Conservation (phyloP, 768 basidiomycete genomes). For the Daedalea quercina region DNA sequence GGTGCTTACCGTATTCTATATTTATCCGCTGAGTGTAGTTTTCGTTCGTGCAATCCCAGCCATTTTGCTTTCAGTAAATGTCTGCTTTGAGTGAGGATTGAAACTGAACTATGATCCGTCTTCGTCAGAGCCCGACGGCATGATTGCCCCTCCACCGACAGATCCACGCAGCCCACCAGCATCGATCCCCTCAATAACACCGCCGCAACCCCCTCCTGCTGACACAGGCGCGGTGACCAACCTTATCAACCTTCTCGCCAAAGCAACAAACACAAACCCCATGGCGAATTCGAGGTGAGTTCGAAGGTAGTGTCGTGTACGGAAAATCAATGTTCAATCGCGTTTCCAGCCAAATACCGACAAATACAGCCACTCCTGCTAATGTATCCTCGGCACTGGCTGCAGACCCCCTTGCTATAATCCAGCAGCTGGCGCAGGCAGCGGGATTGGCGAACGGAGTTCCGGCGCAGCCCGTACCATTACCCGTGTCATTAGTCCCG, state of each 20-base stretch:
- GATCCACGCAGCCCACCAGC: conserved; percentile 14
- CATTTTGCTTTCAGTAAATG: conserved; percentile 33
- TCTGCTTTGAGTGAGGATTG: conserved; percentile 47
- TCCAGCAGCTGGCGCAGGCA: conserved; percentile 72
- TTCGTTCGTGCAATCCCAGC: conserved; percentile 61
- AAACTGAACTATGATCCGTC: conserved; percentile 66
- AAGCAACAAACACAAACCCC: conserved; percentile 46
- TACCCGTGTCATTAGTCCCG: conserved; percentile 25
- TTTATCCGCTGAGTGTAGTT: conserved; percentile 79
- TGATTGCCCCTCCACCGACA: conserved; percentile 14
- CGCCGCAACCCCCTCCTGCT: conserved; percentile 17
- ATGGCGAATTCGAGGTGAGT: conserved; percentile 34
- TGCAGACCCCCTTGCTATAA: conserved; percentile 55
- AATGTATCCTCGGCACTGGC: conserved; percentile 32
- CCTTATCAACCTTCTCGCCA: conserved; percentile 67
- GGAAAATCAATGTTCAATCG: conserved; percentile 6
- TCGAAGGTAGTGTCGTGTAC: conserved; percentile 1
- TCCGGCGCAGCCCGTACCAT: conserved; percentile 20
- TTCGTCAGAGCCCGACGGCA: conserved; percentile 44
- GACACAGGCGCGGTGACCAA: conserved; percentile 38
- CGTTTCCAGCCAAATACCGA: conserved; percentile 47
- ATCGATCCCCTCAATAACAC: conserved; percentile 13
- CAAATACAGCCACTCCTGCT: conserved; percentile 38
- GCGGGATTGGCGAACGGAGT: conserved; percentile 30
- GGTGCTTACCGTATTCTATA: conserved; percentile 74